These are phyloP conservation scores for Cryptosporidium baileyi DNA, from an alignment of 169 alveolate species.

Conservation along the genomic window DNA sequence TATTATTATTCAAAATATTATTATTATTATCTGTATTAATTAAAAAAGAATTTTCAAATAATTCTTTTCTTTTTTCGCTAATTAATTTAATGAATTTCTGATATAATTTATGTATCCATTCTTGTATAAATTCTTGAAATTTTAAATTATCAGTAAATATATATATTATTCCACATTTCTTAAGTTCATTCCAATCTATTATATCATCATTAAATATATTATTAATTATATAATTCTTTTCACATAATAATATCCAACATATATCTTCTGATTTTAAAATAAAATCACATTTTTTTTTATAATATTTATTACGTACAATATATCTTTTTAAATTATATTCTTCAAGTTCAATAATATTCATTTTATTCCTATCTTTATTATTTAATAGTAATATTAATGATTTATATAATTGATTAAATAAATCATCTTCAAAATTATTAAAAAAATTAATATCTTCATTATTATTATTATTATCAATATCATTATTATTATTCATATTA, in stretches of 20 bases:
- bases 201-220: slow-evolving; percentile 1
- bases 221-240: slow-evolving; percentile 12
- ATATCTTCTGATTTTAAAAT: slow-evolving; percentile 44
- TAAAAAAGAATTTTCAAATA: neutral
- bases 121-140: slow-evolving; percentile 35
- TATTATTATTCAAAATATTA: too few relatives aligned
- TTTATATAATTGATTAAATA: neutral
- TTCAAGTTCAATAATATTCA: slow-evolving; percentile 24
- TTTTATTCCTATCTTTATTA: neutral
- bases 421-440: neutral
- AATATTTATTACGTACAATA: slow-evolving; percentile 5
- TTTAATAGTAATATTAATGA: neutral
- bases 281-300: neutral
- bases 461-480: neutral
- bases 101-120: slow-evolving; percentile 45
- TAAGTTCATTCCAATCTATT: slow-evolving; percentile 22
- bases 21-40: neutral
- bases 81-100: neutral
- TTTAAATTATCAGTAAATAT: neutral
- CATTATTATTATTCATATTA: neutral
- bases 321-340: slow-evolving; percentile 35
- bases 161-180: slow-evolving; percentile 8
- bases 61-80: slow-evolving; percentile 28
- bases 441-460: neutral
- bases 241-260: slow-evolving; percentile 55